Percentiles rank a stretch among this genome's conserved stretches.
phyloP scores from a whole-genome alignment of 2,329 filamentous ascomycete species.

The Colletotrichum higginsianum region DNA sequence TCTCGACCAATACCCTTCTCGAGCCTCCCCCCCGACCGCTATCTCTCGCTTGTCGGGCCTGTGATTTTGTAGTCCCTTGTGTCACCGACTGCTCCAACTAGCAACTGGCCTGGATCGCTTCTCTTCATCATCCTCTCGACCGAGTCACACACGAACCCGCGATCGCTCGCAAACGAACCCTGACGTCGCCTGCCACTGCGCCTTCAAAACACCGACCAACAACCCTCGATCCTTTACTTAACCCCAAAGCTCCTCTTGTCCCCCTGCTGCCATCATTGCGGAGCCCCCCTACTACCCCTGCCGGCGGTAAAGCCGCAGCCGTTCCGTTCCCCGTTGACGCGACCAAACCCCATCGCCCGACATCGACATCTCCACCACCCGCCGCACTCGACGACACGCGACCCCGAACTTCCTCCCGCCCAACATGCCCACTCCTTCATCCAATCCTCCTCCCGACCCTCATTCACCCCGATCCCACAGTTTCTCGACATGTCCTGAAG shows the following conservation, averaged over 20 bases:
- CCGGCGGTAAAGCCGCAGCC: constrained; percentile 41
- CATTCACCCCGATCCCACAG: constrained; percentile 55
- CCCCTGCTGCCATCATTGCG: constrained; percentile 39
- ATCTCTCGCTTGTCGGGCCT: constrained; percentile 29
- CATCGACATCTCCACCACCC: constrained; percentile 35
- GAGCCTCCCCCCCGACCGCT: constrained; percentile 24
- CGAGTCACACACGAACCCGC: constrained; percentile 20
- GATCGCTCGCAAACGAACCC: background rate
- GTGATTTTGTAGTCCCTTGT: constrained; percentile 20
- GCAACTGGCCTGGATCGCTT: constrained; percentile 9
- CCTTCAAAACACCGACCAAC: constrained; percentile 1
- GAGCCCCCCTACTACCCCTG: constrained; percentile 33
- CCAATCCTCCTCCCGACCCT: constrained; percentile 56
- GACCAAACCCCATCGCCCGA: constrained; percentile 41
- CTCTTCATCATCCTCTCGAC: constrained; percentile 25
- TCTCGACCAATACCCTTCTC: constrained; percentile 36
- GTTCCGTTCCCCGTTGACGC: constrained; percentile 42
- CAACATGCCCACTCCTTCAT: constrained; percentile 64
- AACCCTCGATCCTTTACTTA: constrained; percentile 6
- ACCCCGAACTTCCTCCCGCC: constrained; percentile 21
- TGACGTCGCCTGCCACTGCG: constrained; percentile 12
- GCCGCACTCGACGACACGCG: constrained; percentile 28
- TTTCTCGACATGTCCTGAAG: constrained; percentile 62
- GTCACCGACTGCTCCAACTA: constrained; percentile 13
- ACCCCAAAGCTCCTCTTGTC: background rate